These are phyloP conservation scores for Akanthomyces uredinophilus DNA, from an alignment of 2,329 filamentous ascomycete species.

Conservation along the genomic window DNA sequence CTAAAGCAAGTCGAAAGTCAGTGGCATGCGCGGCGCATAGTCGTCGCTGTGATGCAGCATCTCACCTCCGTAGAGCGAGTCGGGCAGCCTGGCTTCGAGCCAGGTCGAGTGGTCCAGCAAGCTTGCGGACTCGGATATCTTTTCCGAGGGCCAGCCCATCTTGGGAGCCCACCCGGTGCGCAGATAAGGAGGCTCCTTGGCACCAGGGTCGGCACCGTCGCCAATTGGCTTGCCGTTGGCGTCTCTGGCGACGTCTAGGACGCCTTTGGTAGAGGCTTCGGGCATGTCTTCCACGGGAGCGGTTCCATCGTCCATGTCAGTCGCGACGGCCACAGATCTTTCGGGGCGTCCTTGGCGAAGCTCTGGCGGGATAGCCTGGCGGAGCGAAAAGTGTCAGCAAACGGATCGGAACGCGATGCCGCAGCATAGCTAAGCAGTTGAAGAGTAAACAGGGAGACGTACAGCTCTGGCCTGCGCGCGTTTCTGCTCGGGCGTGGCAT, in stretches of 20 bases:
- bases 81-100: conserved; percentile 76
- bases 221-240: conserved; percentile 42
- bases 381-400: conserved; percentile 6
- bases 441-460: conserved; percentile 31
- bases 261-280: conserved; percentile 61
- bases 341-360: conserved; percentile 33
- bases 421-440: not conserved
- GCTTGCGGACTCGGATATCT: conserved; percentile 55
- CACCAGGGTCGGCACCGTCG: conserved; percentile 48
- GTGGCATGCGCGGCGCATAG: not conserved
- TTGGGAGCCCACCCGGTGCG: conserved; percentile 82
- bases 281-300: conserved; percentile 72
- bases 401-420: not conserved
- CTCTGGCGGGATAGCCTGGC: conserved; percentile 34
- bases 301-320: conserved; percentile 71
- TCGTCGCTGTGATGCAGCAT: not conserved
- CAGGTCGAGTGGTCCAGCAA: conserved; percentile 84
- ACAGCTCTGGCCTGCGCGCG: conserved; percentile 72
- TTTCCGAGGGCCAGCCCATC: conserved; percentile 66
- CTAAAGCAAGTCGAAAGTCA: conserved; percentile 35
- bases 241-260: conserved; percentile 50
- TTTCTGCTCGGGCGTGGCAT: conserved; percentile 81
- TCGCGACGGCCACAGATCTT: conserved; percentile 66
- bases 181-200: conserved; percentile 42
- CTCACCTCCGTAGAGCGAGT: conserved; percentile 84